Evolutionary conservation across 129 eudicot genomes (phyloP).

Genomic region (Saussurea involucrata): DNA sequence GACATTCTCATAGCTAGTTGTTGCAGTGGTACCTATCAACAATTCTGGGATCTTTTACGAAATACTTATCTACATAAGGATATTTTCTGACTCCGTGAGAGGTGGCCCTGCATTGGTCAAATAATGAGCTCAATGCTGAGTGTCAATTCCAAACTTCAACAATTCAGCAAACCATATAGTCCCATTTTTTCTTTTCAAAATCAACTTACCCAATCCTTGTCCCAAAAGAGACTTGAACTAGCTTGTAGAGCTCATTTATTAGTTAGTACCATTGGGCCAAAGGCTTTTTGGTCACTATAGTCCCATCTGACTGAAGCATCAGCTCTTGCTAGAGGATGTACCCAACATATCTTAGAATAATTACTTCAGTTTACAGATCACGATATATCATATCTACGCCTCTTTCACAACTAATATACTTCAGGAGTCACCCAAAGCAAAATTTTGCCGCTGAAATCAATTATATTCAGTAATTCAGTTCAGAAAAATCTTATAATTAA

Average conservation of each 20-base stretch:
- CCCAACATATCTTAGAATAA: slow-evolving; percentile 1
- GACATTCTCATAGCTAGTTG: background rate
- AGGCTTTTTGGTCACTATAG: background rate
- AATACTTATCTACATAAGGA: background rate
- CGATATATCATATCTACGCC: slow-evolving; percentile 8
- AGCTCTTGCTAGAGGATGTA: background rate
- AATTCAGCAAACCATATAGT: background rate
- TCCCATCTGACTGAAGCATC: slow-evolving; percentile 8
- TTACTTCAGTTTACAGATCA: background rate
- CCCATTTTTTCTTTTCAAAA: background rate
- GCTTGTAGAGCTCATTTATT: background rate
- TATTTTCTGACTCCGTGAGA: background rate
- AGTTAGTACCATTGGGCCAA: background rate
- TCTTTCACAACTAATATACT: background rate
- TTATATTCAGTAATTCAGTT: background rate
- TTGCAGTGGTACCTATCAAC: background rate
- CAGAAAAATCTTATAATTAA: background rate
- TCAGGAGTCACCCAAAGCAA: background rate
- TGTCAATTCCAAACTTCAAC: background rate
- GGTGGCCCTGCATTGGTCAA: background rate
- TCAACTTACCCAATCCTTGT: background rate
- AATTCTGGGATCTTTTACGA: background rate
- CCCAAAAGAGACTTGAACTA: background rate
- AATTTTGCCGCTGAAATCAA: background rate
- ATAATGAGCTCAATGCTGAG: background rate